Conservation (phyloP, 768 basidiomycete species). For the Termitomyces sp. region DNA sequence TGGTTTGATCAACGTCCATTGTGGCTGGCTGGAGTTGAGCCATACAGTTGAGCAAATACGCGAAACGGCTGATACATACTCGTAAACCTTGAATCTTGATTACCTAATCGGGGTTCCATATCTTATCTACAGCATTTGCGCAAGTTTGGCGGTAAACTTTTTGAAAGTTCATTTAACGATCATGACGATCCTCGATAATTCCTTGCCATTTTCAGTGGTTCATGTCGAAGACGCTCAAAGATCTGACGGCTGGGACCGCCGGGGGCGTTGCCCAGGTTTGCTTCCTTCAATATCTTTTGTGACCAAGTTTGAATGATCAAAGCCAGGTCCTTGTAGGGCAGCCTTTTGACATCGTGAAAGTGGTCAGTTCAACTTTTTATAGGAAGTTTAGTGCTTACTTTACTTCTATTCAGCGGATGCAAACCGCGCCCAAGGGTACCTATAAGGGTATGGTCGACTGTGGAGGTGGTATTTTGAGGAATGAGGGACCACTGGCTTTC, state of each 20-base stretch:
- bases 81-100: not conserved
- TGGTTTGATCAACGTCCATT: not conserved
- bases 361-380: slow-evolving; percentile 48
- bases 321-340: slow-evolving; percentile 83
- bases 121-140: slow-evolving; percentile 26
- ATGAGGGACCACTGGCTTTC: slow-evolving; percentile 90
- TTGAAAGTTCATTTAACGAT: slow-evolving; percentile 9
- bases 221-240: slow-evolving; percentile 73
- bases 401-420: slow-evolving; percentile 65
- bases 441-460: slow-evolving; percentile 86
- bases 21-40: slow-evolving; percentile 3
- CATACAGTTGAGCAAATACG: slow-evolving; percentile 2
- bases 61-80: not conserved
- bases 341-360: slow-evolving; percentile 97
- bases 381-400: not conserved
- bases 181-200: slow-evolving; percentile 3
- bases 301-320: slow-evolving; percentile 9
- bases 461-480: slow-evolving; percentile 83
- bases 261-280: slow-evolving; percentile 84
- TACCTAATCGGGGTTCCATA: slow-evolving; percentile 11
- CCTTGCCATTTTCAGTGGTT: slow-evolving; percentile 4
- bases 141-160: slow-evolving; percentile 22
- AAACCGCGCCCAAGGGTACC: slow-evolving; percentile 88
- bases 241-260: slow-evolving; percentile 85
- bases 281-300: slow-evolving; percentile 4